A percentile compares a stretch with the other conserved stretches of the same genome.
phyloP scores from a whole-genome alignment of 768 basidiomycete species.

The Tricholoma matsutake region DNA sequence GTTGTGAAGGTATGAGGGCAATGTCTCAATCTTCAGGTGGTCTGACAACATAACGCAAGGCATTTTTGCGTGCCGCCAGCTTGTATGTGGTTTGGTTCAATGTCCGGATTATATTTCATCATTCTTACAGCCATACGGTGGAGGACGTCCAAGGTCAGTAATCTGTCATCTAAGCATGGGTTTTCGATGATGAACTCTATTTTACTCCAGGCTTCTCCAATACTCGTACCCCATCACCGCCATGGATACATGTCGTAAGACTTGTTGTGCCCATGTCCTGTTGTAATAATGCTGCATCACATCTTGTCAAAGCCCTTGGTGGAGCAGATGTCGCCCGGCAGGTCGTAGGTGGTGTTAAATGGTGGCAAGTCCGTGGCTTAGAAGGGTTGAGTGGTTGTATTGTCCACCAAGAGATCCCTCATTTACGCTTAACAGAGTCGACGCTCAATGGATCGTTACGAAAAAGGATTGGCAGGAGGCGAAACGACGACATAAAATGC shows the following conservation, averaged over 20 bases:
- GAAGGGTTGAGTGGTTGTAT: constrained; percentile 52
- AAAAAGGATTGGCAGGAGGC: constrained; percentile 80
- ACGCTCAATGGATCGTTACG: constrained; percentile 85
- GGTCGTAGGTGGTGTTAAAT: constrained; percentile 86
- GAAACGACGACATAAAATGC: constrained; percentile 53
- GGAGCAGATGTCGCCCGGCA: constrained; percentile 72
- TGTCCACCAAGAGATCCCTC: constrained; percentile 4
- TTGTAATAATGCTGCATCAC: constrained; percentile 70
- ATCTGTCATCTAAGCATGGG: not conserved
- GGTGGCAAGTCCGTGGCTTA: constrained; percentile 95
- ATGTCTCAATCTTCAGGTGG: not conserved
- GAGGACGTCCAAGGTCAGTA: constrained; percentile 69
- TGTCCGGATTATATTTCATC: not conserved
- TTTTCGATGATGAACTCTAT: not conserved
- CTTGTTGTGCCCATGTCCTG: constrained; percentile 69
- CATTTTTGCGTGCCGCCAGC: constrained; percentile 72
- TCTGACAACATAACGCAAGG: constrained; percentile 32
- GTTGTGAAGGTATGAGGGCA: constrained; percentile 58
- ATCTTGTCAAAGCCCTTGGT: constrained; percentile 76
- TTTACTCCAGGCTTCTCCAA: constrained; percentile 60
- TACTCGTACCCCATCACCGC: constrained; percentile 79
- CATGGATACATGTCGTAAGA: constrained; percentile 74
- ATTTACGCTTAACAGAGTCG: constrained; percentile 46
- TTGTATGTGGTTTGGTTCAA: constrained; percentile 36
- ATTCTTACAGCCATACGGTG: constrained; percentile 64